A percentile compares a stretch with the other conserved stretches of the same genome.
These are phyloP conservation scores for Cucurbita pepo DNA, from an alignment of 306 rosid genomes.

Conservation along the genomic window DNA sequence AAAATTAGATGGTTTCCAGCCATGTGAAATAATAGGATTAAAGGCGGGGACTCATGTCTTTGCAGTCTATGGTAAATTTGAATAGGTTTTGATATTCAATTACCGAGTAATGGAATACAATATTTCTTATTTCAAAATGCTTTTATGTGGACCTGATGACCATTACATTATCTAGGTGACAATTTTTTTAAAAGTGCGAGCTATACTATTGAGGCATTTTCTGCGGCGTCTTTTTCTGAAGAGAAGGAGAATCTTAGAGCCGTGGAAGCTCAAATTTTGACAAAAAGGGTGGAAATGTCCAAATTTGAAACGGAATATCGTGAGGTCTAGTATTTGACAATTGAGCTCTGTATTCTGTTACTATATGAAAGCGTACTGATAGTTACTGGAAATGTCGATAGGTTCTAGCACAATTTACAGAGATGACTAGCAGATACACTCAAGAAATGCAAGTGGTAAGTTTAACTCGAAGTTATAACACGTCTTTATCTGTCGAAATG, in stretches of 20 bases:
- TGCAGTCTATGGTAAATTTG: slow-evolving; percentile 73
- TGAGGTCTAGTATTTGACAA: slow-evolving; percentile 40
- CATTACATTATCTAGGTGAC: slow-evolving; percentile 51
- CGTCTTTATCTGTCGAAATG: not conserved
- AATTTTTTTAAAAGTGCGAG: slow-evolving; percentile 90
- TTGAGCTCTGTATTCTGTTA: slow-evolving; percentile 4
- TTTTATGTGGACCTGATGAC: slow-evolving; percentile 4
- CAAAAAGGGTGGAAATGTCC: slow-evolving; percentile 82
- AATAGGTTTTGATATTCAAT: not conserved
- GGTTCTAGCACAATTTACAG: slow-evolving; percentile 90
- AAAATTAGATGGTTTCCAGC: slow-evolving; percentile 87
- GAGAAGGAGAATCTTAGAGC: slow-evolving; percentile 64
- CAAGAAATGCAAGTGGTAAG: slow-evolving; percentile 90
- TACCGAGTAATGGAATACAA: slow-evolving; percentile 2
- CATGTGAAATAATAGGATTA: slow-evolving; percentile 78
- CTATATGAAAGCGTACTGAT: not conserved
- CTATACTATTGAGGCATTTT: slow-evolving; percentile 77
- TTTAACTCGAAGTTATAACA: not conserved
- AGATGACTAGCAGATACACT: slow-evolving; percentile 84
- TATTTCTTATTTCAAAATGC: slow-evolving; percentile 9
- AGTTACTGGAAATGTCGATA: slow-evolving; percentile 17
- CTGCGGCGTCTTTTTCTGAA: slow-evolving; percentile 56
- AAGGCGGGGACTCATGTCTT: slow-evolving; percentile 91
- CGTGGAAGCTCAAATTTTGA: slow-evolving; percentile 65
- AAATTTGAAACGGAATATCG: slow-evolving; percentile 93